Evolutionary conservation across 495 filamentous ascomycete species (phyloP), one percentile per base, ranked within the genome.

Genomic region (Staphylotrichum longicolle): DNA sequence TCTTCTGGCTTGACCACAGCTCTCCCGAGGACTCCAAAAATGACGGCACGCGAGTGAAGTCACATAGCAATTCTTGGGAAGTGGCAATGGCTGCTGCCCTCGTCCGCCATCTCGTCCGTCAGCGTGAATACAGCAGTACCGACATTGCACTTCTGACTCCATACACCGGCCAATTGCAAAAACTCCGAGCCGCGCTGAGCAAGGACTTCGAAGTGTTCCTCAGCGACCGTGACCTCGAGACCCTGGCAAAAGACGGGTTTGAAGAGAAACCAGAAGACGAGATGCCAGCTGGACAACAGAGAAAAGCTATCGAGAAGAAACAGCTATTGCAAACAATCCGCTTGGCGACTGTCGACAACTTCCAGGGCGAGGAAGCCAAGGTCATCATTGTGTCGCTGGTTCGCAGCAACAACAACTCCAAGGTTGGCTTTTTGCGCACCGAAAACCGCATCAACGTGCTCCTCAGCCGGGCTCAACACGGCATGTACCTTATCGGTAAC

Each of bases 401-500:
- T 11, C 80, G 90, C 50, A 89, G 87, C 72, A 94, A 93, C 64
- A 58, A 69, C 3, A 66, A 82, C 32, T 79, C 77, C 45, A 79
- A 78, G n/a, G 84, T 82, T 50, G 91, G 90, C 1, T 96, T 96
- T 62, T 74, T 94, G 12, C 83, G 82, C 47, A 90, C 87, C 7
- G 75, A 80, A 0, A 93, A 94, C 63, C 81, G 91, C 2, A 91
- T 94, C 70, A 96, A 96, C 64, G 90, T 94, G 0, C 76, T 92
- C 0, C 74, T 93, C 8, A 84, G 78, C 39, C 85, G 91, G 7
- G 90, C 90, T 7, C 77, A 85, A 67, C 84, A 96, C 68, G 90
- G 91, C 7, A 90, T 95, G 87, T 96, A 91, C 69, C 83, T 96
- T 54, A 85, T 94, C 50, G 90, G 91, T 11, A 91, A 93, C 66